Evolutionary conservation across 2,329 filamentous ascomycete species (phyloP), one percentile per base, ranked within the genome.

Genomic region (Colletotrichum camelliae): DNA sequence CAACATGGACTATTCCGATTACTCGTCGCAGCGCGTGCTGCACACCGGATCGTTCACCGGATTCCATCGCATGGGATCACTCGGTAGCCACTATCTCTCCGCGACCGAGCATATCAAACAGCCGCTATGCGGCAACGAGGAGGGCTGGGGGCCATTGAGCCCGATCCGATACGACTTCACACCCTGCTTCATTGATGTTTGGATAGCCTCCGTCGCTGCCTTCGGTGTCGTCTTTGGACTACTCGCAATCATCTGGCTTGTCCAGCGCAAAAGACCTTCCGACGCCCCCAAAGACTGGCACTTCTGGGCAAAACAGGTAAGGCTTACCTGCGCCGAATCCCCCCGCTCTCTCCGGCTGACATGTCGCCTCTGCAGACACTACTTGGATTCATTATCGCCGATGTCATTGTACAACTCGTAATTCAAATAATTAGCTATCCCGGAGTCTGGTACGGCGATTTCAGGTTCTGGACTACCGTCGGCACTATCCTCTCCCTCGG

Each of bases 131-230:
- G 92, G 94, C 84, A 97, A 98, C 85, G 88, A 89, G 70, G 96
- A 98, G 86, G 97, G 97, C 81, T 99, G 97, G 97, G 97, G 97
- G 1, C 97, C 97, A 27, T 83, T 99, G 83, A 98, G 96, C 85
- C 93, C 93, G 43, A 89, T 93, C 79, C 91, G 96, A 84, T 98
- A 95, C 85, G 97, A 99, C 86, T 96, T 99, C 81, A 98, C 97
- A 18, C 96, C 97, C 55, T 99, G 97, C 88, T 99, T 99, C 83
- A 93, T 98, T 81, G 97, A 99, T 83, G 91, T 98, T 27, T 96
- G 95, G 92, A 91, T 98, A 75, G 92, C 94, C 39, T 86, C 90
- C 2, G 94, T 98, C 33, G 95, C 95, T 10, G 89, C 89, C 16
- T 97, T 94, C 86, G 96, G 96, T 18, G 88, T 98, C 29, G 71